phyloP scores from a whole-genome alignment of 345 rosid species.

The Hibiscus mutabilis region DNA sequence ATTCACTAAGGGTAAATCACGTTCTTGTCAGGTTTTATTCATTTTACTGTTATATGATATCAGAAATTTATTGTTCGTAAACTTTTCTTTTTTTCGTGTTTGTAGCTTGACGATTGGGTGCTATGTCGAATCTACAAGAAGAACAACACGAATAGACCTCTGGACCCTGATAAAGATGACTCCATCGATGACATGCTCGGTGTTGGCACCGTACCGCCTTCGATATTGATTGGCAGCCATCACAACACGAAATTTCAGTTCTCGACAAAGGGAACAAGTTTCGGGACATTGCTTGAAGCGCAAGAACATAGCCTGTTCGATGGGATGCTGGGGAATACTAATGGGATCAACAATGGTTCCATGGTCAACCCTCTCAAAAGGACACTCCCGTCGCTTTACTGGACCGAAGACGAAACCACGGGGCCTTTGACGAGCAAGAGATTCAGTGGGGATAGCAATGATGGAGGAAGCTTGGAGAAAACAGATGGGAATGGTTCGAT shows the following conservation, averaged over 20 bases:
- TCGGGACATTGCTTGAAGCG: constrained; percentile 32
- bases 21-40: neutral
- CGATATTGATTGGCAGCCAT: constrained; percentile 29
- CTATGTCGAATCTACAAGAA: constrained; percentile 91
- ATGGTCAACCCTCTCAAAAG: constrained; percentile 51
- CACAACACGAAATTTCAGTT: constrained; percentile 27
- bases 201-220: constrained; percentile 43
- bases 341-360: constrained; percentile 14
- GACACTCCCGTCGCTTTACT: constrained; percentile 49
- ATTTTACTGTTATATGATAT: neutral
- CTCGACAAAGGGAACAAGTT: constrained; percentile 24
- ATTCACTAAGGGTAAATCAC: constrained; percentile 66
- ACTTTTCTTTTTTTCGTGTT: neutral
- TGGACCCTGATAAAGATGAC: constrained; percentile 58
- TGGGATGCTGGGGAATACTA: constrained; percentile 30
- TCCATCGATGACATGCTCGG: constrained; percentile 42
- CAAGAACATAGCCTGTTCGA: constrained; percentile 34
- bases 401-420: constrained; percentile 39
- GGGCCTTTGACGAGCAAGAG: constrained; percentile 48
- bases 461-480: constrained; percentile 22
- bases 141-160: constrained; percentile 37
- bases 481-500: constrained; percentile 37
- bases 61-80: neutral
- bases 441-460: constrained; percentile 32
- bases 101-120: constrained; percentile 95